phyloP scores from a whole-genome alignment of 768 basidiomycete genomes.

The Tulasnella sp. region DNA sequence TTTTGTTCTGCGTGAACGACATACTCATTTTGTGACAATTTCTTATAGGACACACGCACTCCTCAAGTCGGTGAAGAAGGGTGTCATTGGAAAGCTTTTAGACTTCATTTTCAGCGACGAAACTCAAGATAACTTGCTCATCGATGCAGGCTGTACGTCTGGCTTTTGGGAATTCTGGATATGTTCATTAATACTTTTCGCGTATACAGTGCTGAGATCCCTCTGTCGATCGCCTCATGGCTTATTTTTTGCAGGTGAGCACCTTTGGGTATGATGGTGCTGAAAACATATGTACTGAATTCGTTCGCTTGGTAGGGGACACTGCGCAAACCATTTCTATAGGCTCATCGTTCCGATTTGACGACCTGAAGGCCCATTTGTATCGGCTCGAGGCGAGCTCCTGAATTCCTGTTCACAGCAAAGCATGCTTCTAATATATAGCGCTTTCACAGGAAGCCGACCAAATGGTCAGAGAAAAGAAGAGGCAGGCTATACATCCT shows the following conservation, averaged over 20 bases:
- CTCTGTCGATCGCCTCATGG: conserved; percentile 8
- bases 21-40: too few relatives aligned
- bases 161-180: too few relatives aligned
- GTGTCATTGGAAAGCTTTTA: conserved; percentile 19
- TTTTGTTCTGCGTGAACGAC: not conserved
- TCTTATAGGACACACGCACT: not conserved
- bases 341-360: conserved; percentile 8
- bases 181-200: too few relatives aligned
- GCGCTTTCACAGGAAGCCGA: not conserved
- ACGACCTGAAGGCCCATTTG: conserved; percentile 9
- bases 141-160: conserved; percentile 46
- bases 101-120: conserved; percentile 65
- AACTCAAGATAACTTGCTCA: conserved; percentile 57
- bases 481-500: not conserved
- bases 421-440: not conserved
- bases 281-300: too few relatives aligned
- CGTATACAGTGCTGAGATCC: not conserved
- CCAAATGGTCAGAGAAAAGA: not conserved
- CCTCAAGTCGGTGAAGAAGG: not conserved
- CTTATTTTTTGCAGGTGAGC: conserved; percentile 5
- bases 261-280: too few relatives aligned
- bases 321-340: conserved; percentile 9
- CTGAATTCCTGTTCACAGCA: not conserved
- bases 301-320: not conserved
- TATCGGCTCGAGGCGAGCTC: conserved; percentile 2